These are phyloP conservation scores for Obba rivulosa DNA, from an alignment of 768 basidiomycete genomes.

Conservation along the genomic window DNA sequence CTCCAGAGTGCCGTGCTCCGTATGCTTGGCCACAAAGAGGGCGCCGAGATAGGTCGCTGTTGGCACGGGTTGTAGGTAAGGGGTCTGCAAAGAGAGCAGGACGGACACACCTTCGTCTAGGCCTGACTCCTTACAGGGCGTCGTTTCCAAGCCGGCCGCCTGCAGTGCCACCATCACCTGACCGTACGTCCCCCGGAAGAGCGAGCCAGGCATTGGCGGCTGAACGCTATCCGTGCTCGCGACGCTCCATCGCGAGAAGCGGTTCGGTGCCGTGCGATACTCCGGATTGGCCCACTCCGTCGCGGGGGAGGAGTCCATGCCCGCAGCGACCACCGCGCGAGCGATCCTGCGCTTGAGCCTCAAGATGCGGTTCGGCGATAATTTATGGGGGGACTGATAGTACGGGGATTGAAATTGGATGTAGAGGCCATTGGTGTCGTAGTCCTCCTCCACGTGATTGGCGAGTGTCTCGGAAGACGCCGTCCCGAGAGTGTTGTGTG, in stretches of 20 bases:
- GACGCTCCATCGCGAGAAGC: slow-evolving; percentile 13
- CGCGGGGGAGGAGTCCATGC: slow-evolving; percentile 32
- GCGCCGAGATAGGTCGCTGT: slow-evolving; percentile 38
- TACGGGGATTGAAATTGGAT: slow-evolving; percentile 20
- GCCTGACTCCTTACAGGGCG: slow-evolving; percentile 25
- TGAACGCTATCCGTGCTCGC: slow-evolving; percentile 12
- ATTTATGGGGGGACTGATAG: slow-evolving; percentile 9
- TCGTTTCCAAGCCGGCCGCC: slow-evolving; percentile 30
- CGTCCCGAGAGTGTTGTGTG: slow-evolving; percentile 10
- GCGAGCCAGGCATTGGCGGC: slow-evolving; percentile 20
- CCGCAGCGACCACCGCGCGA: slow-evolving; percentile 32
- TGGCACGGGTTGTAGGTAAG: not conserved
- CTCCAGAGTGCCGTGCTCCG: slow-evolving; percentile 25
- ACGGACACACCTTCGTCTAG: slow-evolving; percentile 27
- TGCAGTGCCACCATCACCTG: slow-evolving; percentile 36
- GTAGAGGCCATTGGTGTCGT: slow-evolving; percentile 14
- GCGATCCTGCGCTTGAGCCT: slow-evolving; percentile 32
- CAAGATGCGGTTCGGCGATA: slow-evolving; percentile 16
- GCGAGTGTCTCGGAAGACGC: slow-evolving; percentile 17
- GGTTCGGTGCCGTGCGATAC: slow-evolving; percentile 1
- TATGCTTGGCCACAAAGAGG: slow-evolving; percentile 32
- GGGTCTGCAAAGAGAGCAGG: not conserved
- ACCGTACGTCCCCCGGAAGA: slow-evolving; percentile 40
- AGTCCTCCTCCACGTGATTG: slow-evolving; percentile 3
- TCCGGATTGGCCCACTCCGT: slow-evolving; percentile 13